Conservation (phyloP, 306 rosid genomes). For the Ziziphus jujuba region DNA sequence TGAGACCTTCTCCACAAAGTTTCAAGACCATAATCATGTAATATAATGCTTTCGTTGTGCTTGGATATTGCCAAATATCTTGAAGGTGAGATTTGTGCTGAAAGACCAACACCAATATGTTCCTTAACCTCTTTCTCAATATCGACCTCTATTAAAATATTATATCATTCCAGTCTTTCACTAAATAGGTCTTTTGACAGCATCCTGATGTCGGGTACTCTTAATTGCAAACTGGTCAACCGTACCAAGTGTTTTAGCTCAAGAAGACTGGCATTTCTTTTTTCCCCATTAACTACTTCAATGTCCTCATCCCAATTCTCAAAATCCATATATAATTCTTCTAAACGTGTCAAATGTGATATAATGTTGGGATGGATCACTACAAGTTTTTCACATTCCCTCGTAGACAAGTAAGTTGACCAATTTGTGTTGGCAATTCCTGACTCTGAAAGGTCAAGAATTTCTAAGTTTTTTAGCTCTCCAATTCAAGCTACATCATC, state of each 20-base stretch:
- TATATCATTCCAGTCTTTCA: neutral
- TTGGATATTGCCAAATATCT: no score
- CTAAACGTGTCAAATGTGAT: neutral
- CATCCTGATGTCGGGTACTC: neutral
- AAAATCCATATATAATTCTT: neutral
- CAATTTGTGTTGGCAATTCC: neutral
- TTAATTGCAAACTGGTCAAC: neutral
- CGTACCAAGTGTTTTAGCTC: neutral
- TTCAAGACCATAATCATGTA: neutral
- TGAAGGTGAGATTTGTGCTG: no score
- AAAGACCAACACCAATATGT: no score
- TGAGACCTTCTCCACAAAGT: neutral
- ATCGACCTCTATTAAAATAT: no score
- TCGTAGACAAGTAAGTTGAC: neutral
- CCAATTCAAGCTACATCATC: constrained; percentile 1
- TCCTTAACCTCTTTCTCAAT: no score
- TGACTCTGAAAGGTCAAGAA: neutral
- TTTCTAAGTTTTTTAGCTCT: constrained; percentile 1
- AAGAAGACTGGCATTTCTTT: neutral
- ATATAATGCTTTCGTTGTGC: neutral
- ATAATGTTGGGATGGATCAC: constrained; percentile 5
- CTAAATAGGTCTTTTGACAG: neutral
- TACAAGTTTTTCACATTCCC: neutral
- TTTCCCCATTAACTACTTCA: neutral
- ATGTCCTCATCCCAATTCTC: neutral